Evolutionary conservation across 2,329 filamentous ascomycete species (phyloP).

Genomic region (Diaporthe eres): DNA sequence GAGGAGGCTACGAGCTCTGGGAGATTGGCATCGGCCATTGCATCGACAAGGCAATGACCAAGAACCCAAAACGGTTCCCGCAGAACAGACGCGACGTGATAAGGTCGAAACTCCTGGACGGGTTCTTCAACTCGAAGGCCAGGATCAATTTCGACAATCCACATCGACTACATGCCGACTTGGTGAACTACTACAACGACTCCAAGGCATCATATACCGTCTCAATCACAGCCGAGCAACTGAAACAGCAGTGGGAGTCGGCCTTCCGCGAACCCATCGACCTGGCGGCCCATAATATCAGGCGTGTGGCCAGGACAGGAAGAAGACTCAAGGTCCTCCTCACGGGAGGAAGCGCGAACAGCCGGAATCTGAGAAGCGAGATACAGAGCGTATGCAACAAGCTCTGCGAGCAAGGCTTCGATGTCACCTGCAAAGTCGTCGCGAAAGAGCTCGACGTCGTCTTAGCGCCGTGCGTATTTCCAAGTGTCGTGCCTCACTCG

Average conservation of each 20-base stretch:
- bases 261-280: constrained; percentile 25
- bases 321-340: not conserved
- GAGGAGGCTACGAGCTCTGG: constrained; percentile 30
- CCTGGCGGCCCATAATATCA: not conserved
- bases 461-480: not conserved
- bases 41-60: not conserved
- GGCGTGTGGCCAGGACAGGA: not conserved
- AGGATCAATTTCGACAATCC: not conserved
- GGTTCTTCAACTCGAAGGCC: not conserved
- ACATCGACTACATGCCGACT: not conserved
- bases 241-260: not conserved
- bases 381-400: not conserved
- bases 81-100: not conserved
- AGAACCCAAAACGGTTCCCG: not conserved
- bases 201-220: not conserved
- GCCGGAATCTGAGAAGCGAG: not conserved
- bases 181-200: not conserved
- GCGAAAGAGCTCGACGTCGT: not conserved
- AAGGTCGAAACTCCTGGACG: not conserved
- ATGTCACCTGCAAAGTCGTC: not conserved
- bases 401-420: not conserved
- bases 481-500: not conserved
- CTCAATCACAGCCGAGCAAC: not conserved
- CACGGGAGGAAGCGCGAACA: constrained; percentile 13
- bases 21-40: constrained; percentile 7